Evolutionary conservation across 768 basidiomycete genomes (phyloP).

Genomic region (Pholiota molesta): DNA sequence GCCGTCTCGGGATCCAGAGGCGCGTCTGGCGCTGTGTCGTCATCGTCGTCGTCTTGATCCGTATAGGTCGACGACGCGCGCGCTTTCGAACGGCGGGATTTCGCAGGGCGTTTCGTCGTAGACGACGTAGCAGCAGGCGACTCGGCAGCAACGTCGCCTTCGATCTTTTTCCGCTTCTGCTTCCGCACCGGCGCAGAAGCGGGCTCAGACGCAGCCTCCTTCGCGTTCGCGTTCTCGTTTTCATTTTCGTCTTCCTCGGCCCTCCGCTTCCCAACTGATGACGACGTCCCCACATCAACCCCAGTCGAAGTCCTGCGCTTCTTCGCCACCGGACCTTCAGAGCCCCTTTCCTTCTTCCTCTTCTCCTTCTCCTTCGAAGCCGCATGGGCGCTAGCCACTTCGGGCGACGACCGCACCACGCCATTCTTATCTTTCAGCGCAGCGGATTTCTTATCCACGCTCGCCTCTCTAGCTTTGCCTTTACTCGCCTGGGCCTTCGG

Average conservation of each 20-base stretch:
- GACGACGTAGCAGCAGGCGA: not conserved
- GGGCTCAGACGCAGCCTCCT: not conserved
- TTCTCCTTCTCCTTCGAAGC: constrained; percentile 15
- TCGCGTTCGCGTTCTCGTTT: constrained; percentile 6
- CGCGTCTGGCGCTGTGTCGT: constrained; percentile 1
- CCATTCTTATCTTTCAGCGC: constrained; percentile 15
- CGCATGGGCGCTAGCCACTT: not conserved
- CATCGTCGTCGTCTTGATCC: not conserved
- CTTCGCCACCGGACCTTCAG: constrained; percentile 20
- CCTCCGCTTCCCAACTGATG: constrained; percentile 11
- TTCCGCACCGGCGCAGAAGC: constrained; percentile 2
- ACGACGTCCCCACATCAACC: constrained; percentile 8
- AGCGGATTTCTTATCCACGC: not conserved
- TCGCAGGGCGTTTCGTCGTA: not conserved
- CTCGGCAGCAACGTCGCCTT: constrained; percentile 13
- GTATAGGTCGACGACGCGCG: constrained; percentile 1
- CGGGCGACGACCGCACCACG: not conserved
- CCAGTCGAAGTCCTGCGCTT: constrained; percentile 26
- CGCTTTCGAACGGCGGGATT: constrained; percentile 3
- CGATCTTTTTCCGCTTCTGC: constrained; percentile 18
- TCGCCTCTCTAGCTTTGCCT: not conserved
- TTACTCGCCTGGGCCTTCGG: not conserved
- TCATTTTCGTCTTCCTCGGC: constrained; percentile 9
- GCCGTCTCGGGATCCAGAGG: constrained; percentile 21
- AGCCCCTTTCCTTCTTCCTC: constrained; percentile 14